Percentiles rank a stretch among this genome's conserved stretches.
Conservation (phyloP, 495 filamentous ascomycete species). For the Tuber borchii region DNA sequence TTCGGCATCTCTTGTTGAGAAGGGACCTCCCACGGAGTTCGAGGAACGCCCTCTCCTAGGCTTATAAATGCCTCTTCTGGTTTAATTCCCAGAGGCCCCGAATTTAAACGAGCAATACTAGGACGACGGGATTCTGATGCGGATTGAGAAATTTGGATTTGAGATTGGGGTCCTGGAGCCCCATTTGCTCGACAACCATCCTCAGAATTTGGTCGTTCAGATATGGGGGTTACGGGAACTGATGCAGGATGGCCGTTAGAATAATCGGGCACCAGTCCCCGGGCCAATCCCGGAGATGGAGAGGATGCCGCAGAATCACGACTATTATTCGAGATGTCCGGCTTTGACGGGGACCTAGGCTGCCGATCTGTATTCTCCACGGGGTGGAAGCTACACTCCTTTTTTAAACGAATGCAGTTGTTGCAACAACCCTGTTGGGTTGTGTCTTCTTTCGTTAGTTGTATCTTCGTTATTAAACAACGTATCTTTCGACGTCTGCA, state of each 20-base stretch:
- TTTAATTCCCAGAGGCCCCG: constrained; percentile 27
- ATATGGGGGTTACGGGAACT: constrained; percentile 38
- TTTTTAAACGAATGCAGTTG: constrained; percentile 93
- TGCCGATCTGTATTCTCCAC: constrained; percentile 54
- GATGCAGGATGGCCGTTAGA: constrained; percentile 33
- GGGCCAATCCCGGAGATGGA: constrained; percentile 35
- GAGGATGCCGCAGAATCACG: constrained; percentile 38
- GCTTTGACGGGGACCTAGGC: constrained; percentile 40
- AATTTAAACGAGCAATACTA: constrained; percentile 38
- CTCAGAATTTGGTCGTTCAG: constrained; percentile 28
- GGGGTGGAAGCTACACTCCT: constrained; percentile 89
- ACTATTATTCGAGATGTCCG: constrained; percentile 38
- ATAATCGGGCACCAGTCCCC: constrained; percentile 27
- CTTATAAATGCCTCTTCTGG: constrained; percentile 35
- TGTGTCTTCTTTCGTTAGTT: constrained; percentile 66
- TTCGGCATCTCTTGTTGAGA: constrained; percentile 24
- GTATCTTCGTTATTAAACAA: constrained; percentile 70
- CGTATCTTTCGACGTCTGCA: constrained; percentile 93
- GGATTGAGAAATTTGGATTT: constrained; percentile 30
- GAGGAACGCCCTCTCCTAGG: constrained; percentile 5
- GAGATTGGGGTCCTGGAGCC: constrained; percentile 18
- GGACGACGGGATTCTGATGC: constrained; percentile 34
- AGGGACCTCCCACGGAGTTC: constrained; percentile 14
- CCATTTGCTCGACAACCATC: constrained; percentile 28
- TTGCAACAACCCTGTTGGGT: constrained; percentile 84